Evolutionary conservation across 1,139 yeast genomes (phyloP).

Genomic region (Kodamaea derodonti): DNA sequence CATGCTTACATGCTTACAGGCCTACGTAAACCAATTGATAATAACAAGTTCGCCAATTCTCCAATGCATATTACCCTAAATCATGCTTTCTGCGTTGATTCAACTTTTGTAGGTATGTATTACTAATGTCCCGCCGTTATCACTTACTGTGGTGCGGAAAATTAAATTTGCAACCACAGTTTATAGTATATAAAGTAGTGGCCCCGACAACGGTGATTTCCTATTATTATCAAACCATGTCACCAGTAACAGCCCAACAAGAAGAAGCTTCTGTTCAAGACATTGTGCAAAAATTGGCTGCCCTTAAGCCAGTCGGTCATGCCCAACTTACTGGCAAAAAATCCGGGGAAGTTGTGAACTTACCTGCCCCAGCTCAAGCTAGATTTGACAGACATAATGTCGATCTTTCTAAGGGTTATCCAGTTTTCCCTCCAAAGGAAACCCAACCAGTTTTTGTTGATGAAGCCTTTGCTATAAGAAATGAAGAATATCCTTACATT

Average conservation of each 20-base stretch:
- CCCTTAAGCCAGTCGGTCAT: constrained; percentile 18
- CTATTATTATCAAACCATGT: not conserved
- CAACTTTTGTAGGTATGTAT: too few species aligned
- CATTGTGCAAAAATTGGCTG: constrained; percentile 16
- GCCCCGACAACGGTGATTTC: not conserved
- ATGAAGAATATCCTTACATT: constrained; percentile 39
- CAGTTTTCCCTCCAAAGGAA: constrained; percentile 29
- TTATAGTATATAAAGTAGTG: not conserved
- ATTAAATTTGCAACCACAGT: constrained; percentile 1
- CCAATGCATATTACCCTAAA: not conserved
- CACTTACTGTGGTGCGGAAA: not conserved
- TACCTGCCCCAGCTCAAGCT: constrained; percentile 34
- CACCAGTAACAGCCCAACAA: not conserved
- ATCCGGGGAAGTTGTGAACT: constrained; percentile 13
- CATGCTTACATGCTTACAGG: too few species aligned
- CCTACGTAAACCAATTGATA: too few species aligned
- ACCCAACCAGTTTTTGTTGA: constrained; percentile 47
- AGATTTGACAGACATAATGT: constrained; percentile 33
- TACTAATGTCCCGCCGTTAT: too few species aligned
- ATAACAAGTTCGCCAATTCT: too few species aligned
- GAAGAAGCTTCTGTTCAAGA: constrained; percentile 8
- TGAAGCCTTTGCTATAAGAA: constrained; percentile 46
- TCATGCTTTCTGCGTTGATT: constrained; percentile 1
- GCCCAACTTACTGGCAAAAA: constrained; percentile 1
- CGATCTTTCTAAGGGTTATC: constrained; percentile 42